Conservation (phyloP, 805 yeast genomes). For the Yamadazyma tumulicola region DNA sequence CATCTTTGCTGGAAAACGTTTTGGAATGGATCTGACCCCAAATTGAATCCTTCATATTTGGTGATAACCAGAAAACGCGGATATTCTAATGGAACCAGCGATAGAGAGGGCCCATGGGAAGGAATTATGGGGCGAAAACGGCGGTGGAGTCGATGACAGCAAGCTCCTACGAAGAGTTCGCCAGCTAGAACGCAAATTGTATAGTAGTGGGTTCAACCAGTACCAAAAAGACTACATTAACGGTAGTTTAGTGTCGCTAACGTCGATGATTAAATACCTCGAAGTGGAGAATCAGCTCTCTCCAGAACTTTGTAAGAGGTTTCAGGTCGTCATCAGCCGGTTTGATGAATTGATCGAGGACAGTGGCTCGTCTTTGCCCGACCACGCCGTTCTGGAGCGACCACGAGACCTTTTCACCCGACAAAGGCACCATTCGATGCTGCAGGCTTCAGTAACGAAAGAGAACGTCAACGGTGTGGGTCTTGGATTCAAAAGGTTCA, state of each 20-base stretch:
- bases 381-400: background rate
- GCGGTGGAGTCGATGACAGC: too few species aligned
- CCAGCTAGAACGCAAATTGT: background rate
- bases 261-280: slow-evolving; percentile 3
- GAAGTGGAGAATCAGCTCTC: background rate
- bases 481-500: background rate
- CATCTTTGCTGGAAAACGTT: slow-evolving; percentile 32
- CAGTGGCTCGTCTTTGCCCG: background rate
- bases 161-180: background rate
- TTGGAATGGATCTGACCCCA: slow-evolving; percentile 1
- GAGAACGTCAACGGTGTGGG: slow-evolving; percentile 5
- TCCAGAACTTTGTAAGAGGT: background rate
- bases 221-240: slow-evolving; percentile 11
- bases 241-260: slow-evolving; percentile 6
- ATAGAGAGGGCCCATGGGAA: too few species aligned
- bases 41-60: too few species aligned
- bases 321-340: background rate
- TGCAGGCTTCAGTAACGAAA: slow-evolving; percentile 6
- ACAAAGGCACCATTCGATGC: slow-evolving; percentile 1
- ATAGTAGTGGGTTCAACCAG: slow-evolving; percentile 1
- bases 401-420: background rate
- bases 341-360: slow-evolving; percentile 5
- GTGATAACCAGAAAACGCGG: too few species aligned
- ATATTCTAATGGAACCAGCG: too few species aligned
- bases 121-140: too few species aligned